A percentile compares a stretch with the other conserved stretches of the same genome.
Conservation (phyloP, 441 rosid genomes). For the Eutrema salsugineum region DNA sequence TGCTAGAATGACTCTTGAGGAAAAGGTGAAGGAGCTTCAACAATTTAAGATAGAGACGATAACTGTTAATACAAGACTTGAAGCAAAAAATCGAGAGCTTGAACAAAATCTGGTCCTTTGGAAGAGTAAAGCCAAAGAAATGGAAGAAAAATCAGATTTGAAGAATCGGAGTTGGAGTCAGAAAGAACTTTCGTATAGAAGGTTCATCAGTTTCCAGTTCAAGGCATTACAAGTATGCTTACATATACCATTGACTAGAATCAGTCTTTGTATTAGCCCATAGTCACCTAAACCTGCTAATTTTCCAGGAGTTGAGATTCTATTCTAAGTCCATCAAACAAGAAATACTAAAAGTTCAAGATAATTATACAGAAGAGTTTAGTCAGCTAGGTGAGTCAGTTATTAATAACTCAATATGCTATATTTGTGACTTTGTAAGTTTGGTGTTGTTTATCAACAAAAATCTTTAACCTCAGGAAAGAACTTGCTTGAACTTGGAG, state of each 20-base stretch:
- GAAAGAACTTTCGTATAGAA: constrained; percentile 49
- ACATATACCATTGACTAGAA: not conserved
- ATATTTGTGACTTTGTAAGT: not conserved
- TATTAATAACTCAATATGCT: not conserved
- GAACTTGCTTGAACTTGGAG: constrained; percentile 45
- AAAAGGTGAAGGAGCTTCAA: constrained; percentile 35
- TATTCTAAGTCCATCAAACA: constrained; percentile 56
- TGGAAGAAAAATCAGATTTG: constrained; percentile 50
- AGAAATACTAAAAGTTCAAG: constrained; percentile 52
- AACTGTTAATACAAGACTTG: constrained; percentile 41
- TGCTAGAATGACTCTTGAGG: constrained; percentile 42
- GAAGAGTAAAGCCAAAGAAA: constrained; percentile 55
- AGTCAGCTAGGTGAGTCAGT: constrained; percentile 48
- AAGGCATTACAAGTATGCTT: constrained; percentile 54
- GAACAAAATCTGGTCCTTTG: constrained; percentile 43
- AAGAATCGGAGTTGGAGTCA: constrained; percentile 53
- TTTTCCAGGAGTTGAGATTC: constrained; percentile 60
- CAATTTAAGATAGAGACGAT: constrained; percentile 39
- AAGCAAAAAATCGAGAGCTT: constrained; percentile 46
- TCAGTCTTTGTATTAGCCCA: not conserved
- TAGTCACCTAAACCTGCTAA: constrained; percentile 5
- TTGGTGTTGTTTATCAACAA: not conserved
- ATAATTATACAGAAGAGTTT: constrained; percentile 45
- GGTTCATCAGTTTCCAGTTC: constrained; percentile 46
- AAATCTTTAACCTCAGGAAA: constrained; percentile 36